phyloP scores from a whole-genome alignment of 306 rosid species.

The Potentilla sterilis region DNA sequence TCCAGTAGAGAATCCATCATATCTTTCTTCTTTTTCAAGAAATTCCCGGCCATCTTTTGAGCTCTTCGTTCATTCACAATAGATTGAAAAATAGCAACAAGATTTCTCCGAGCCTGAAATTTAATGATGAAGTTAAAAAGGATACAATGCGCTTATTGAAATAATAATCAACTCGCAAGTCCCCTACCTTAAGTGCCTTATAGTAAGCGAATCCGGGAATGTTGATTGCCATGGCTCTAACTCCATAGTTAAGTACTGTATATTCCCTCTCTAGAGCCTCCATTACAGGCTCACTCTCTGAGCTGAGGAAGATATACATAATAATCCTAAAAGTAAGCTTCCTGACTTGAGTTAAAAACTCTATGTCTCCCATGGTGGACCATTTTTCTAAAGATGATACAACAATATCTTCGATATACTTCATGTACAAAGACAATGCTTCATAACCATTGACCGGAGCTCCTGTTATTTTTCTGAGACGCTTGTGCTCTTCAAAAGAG shows the following conservation, averaged over 20 bases:
- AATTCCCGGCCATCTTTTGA: conserved; percentile 20
- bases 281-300: conserved; percentile 61
- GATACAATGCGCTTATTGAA: neutral
- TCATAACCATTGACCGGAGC: conserved; percentile 83
- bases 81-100: conserved; percentile 59
- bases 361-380: conserved; percentile 61
- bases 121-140: neutral
- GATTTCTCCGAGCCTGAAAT: conserved; percentile 71
- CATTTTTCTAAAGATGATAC: conserved; percentile 63
- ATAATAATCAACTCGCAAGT: neutral
- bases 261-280: conserved; percentile 77
- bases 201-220: conserved; percentile 87
- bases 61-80: conserved; percentile 56
- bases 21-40: conserved; percentile 39
- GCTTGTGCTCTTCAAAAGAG: conserved; percentile 70
- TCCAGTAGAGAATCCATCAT: conserved; percentile 92
- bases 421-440: conserved; percentile 54
- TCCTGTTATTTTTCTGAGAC: conserved; percentile 71
- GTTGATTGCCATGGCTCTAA: conserved; percentile 81
- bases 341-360: conserved; percentile 63
- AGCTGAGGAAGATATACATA: conserved; percentile 77
- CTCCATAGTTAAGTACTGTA: conserved; percentile 70
- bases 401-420: conserved; percentile 56
- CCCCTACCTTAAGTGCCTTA: conserved; percentile 65
- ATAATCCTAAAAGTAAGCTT: conserved; percentile 76